Percentiles rank a stretch among this genome's conserved stretches.
Conservation (phyloP, 495 filamentous ascomycete genomes). For the Aspergillus kassunensis region DNA sequence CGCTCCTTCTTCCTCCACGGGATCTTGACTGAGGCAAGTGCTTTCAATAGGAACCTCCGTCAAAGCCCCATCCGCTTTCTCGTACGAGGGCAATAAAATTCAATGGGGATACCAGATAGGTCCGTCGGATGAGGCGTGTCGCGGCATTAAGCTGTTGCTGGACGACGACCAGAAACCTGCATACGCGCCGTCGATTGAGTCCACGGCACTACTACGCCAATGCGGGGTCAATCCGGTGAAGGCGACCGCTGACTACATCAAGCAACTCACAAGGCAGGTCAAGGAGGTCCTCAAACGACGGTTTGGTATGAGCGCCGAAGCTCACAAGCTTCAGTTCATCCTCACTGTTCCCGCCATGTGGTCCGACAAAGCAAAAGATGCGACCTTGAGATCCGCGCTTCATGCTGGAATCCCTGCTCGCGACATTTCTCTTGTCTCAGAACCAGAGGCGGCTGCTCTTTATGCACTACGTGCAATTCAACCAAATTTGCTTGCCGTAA, state of each 20-base stretch:
- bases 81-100: neutral
- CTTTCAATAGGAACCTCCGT: slow-evolving; percentile 17
- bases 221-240: slow-evolving; percentile 5
- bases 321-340: slow-evolving; percentile 30
- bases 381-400: slow-evolving; percentile 41
- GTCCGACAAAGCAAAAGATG: slow-evolving; percentile 48
- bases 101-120: slow-evolving; percentile 20
- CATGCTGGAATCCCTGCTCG: slow-evolving; percentile 41
- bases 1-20: neutral
- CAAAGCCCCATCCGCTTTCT: slow-evolving; percentile 10
- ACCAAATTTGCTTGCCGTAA: slow-evolving; percentile 20
- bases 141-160: slow-evolving; percentile 21
- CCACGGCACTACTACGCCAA: neutral
- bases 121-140: slow-evolving; percentile 8
- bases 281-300: slow-evolving; percentile 24
- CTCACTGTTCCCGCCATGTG: slow-evolving; percentile 56
- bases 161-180: slow-evolving; percentile 11
- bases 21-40: too few relatives aligned
- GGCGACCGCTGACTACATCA: slow-evolving; percentile 37
- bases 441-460: slow-evolving; percentile 60
- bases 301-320: slow-evolving; percentile 19
- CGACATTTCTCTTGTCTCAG: slow-evolving; percentile 49
- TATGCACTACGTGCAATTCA: slow-evolving; percentile 40
- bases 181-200: slow-evolving; percentile 11
- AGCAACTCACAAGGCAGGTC: slow-evolving; percentile 35